Percentiles rank a stretch among this genome's conserved stretches.
phyloP scores from a whole-genome alignment of 106 monocot species.

The Dendrobium catenatum region DNA sequence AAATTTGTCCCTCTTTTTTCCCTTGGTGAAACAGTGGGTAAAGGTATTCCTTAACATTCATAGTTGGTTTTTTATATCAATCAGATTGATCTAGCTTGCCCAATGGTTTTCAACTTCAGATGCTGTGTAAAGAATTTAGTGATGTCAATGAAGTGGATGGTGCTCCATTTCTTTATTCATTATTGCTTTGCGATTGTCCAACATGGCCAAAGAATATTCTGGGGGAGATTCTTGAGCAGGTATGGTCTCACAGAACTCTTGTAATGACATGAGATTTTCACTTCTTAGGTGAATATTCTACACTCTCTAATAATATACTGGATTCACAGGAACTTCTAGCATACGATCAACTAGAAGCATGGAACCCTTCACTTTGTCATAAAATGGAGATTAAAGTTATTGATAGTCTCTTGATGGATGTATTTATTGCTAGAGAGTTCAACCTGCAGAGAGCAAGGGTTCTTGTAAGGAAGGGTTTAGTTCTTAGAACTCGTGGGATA shows the following conservation, averaged over 20 bases:
- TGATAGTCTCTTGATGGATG: constrained; percentile 48
- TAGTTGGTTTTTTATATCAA: neutral
- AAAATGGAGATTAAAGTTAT: constrained; percentile 48
- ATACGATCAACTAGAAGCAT: constrained; percentile 40
- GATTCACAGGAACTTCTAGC: constrained; percentile 58
- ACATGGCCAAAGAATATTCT: constrained; percentile 27
- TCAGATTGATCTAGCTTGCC: constrained; percentile 6
- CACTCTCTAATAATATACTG: neutral
- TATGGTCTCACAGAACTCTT: constrained; percentile 11
- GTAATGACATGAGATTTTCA: neutral
- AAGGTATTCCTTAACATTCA: constrained; percentile 45
- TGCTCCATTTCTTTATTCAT: constrained; percentile 45
- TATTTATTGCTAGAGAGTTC: constrained; percentile 43
- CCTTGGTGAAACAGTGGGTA: constrained; percentile 76
- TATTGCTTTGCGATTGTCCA: constrained; percentile 16
- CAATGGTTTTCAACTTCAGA: constrained; percentile 35
- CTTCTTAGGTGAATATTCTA: neutral
- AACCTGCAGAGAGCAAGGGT: constrained; percentile 46
- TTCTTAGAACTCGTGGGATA: constrained; percentile 46
- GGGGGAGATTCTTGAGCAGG: constrained; percentile 76
- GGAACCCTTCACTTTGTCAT: constrained; percentile 32
- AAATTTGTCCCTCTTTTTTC: constrained; percentile 25
- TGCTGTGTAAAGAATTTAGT: constrained; percentile 46
- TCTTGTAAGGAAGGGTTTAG: constrained; percentile 51
- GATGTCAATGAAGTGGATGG: constrained; percentile 27